phyloP scores from a whole-genome alignment of 2,329 filamentous ascomycete genomes.

The Lasiodiplodia sp. region DNA sequence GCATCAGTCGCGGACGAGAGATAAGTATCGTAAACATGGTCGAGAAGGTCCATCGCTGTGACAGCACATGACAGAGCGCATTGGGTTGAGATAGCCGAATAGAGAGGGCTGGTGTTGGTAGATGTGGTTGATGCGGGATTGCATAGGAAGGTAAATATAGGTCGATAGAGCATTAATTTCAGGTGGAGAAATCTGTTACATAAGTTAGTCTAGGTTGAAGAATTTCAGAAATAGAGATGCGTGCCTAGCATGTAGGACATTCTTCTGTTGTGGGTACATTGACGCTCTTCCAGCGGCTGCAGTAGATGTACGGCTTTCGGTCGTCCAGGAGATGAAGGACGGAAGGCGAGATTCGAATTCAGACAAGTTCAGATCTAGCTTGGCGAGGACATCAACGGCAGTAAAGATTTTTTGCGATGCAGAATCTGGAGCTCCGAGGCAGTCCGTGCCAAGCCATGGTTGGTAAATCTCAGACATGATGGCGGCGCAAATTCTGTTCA shows the following conservation, averaged over 20 bases:
- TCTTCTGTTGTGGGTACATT: background rate
- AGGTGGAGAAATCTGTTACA: background rate
- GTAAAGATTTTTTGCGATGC: background rate
- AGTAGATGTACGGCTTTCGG: background rate
- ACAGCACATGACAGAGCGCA: background rate
- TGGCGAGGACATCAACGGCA: background rate
- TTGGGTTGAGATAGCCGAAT: background rate
- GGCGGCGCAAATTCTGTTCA: constrained; percentile 1
- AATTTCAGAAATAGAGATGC: background rate
- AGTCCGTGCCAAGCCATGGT: background rate
- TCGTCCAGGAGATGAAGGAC: background rate
- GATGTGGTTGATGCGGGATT: background rate
- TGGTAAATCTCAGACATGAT: background rate
- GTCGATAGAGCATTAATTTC: background rate
- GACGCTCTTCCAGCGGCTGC: background rate
- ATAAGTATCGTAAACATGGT: background rate
- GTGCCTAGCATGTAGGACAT: background rate
- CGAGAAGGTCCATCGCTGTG: background rate
- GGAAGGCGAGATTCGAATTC: background rate
- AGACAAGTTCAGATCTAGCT: background rate
- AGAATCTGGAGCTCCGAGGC: background rate
- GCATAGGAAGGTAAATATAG: background rate
- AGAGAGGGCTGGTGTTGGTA: background rate
- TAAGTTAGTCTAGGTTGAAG: background rate
- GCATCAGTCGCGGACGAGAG: background rate